A percentile compares a stretch with the other conserved stretches of the same genome.
phyloP scores from a whole-genome alignment of 495 filamentous ascomycete genomes.

The Penicillium atrosanguineum region DNA sequence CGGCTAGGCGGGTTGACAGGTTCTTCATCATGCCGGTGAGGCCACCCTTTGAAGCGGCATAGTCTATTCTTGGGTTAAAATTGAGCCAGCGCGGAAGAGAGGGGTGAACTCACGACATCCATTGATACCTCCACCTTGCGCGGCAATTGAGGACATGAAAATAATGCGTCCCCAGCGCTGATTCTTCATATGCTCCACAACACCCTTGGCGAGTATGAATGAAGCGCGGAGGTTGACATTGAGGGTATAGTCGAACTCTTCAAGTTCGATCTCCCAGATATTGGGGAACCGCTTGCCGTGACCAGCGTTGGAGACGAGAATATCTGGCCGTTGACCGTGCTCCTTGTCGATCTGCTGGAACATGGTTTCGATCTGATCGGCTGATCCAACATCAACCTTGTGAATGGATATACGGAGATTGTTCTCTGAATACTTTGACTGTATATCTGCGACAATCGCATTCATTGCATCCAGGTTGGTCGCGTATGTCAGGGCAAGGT shows the following conservation, averaged over 20 bases:
- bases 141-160: constrained; percentile 68
- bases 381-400: constrained; percentile 54
- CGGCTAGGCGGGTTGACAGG: constrained; percentile 58
- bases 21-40: constrained; percentile 66
- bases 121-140: constrained; percentile 63
- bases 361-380: constrained; percentile 49
- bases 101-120: constrained; percentile 50
- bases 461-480: constrained; percentile 47
- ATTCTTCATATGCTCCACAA: constrained; percentile 61
- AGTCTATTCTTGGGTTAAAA: constrained; percentile 41
- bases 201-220: constrained; percentile 64
- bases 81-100: neutral
- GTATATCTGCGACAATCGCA: constrained; percentile 40
- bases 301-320: constrained; percentile 59
- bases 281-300: constrained; percentile 49
- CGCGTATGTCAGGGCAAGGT: constrained; percentile 63
- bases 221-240: constrained; percentile 63
- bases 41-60: constrained; percentile 64
- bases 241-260: constrained; percentile 67
- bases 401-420: constrained; percentile 51
- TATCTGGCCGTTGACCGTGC: constrained; percentile 58
- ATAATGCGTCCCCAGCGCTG: constrained; percentile 65
- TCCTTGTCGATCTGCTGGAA: constrained; percentile 49
- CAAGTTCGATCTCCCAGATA: constrained; percentile 52
- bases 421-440: constrained; percentile 24